Evolutionary conservation across 805 yeast species (phyloP), one percentile per base, ranked within the genome.

Genomic region (Suhomyces vadensis): DNA sequence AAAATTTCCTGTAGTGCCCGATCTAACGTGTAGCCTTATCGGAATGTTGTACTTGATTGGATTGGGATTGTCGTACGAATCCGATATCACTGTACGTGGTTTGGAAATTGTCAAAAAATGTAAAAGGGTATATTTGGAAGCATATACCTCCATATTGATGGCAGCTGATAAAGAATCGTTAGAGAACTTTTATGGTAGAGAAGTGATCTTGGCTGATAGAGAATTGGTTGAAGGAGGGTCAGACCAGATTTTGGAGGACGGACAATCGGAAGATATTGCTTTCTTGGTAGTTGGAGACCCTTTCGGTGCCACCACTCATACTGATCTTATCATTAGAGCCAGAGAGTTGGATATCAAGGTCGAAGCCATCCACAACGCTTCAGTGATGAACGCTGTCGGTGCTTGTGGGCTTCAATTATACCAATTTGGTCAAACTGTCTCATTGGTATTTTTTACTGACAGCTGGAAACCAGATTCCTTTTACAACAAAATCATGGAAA

Each of bases 341-440:
- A 79, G 95, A 54, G 96, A 87, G 64, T 74, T 83, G 48, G 81
- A 81, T 2, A 88, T 94, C 59, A 71, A 77, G 40, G 87, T 87
- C 35, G 95, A 87, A 60, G 78, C 86, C 31, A 81, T 92, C 48
- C 99, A 92, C 69, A 92, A 92, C 64, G 99, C 99, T 1, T 87
- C 96, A 13, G 94, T 92, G 9, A 90, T 94, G 97, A 92, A 92
- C 61, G 99, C 98, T 0, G 96, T 92, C 20, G 99, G 99, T 14
- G 95, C 97, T 1, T 90, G 97, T 71, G 99, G 99, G 17, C 76
- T 94, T 52, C 99, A 92, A 65, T 74, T 92, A 47, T 92, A 92
- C 67, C 90, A 85, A 56, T 92, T 91, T 67, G 99, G 99, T 7
- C 98, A 94, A 69, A 90, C 98, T 8, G 92, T 92, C n/a, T 89